A percentile compares a stretch with the other conserved stretches of the same genome.
These are phyloP conservation scores for Centella asiatica DNA, from an alignment of 129 eudicot species.

Conservation along the genomic window DNA sequence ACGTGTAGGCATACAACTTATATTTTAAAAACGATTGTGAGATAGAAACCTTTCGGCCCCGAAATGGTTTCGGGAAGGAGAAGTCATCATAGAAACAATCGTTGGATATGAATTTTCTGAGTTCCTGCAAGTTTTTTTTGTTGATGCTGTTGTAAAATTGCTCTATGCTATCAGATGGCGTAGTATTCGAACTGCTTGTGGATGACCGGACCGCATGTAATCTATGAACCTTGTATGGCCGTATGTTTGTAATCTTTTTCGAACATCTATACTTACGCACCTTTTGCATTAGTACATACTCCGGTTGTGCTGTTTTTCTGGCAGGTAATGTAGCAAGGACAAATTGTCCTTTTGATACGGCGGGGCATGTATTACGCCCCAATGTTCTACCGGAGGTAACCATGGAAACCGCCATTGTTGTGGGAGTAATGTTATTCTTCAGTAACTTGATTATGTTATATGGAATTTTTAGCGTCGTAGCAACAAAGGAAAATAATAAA, in stretches of 20 bases:
- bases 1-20: not conserved
- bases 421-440: not conserved
- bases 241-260: not conserved
- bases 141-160: conserved; percentile 57
- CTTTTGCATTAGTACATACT: conserved; percentile 5
- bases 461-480: not conserved
- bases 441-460: not conserved
- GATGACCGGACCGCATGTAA: conserved; percentile 15
- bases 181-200: conserved; percentile 16
- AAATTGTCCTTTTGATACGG: not conserved
- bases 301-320: not conserved
- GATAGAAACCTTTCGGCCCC: conserved; percentile 57
- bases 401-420: conserved; percentile 24
- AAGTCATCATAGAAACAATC: conserved; percentile 67
- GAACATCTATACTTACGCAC: not conserved
- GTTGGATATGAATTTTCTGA: conserved; percentile 34
- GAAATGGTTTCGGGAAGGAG: conserved; percentile 54
- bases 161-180: conserved; percentile 47
- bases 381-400: conserved; percentile 12
- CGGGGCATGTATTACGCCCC: not conserved
- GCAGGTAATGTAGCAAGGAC: conserved; percentile 5
- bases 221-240: not conserved
- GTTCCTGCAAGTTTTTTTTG: conserved; percentile 36
- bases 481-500: conserved; percentile 10
- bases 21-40: not conserved